Percentiles rank a stretch among this genome's conserved stretches.
Conservation (phyloP, 768 basidiomycete genomes). For the Paxillus rubicundulus region DNA sequence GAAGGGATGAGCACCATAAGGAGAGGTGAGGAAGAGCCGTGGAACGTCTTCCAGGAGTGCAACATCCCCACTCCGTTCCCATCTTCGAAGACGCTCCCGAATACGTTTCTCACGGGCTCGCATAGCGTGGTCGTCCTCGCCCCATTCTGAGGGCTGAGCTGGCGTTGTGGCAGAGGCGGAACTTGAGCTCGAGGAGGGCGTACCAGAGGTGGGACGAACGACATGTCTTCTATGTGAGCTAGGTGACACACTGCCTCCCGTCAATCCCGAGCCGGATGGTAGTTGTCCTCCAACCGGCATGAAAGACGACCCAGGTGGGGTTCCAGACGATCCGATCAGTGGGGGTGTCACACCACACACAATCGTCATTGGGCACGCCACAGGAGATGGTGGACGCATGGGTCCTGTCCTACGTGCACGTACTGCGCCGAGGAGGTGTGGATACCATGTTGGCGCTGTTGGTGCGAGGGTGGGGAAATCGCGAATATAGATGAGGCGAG, state of each 20-base stretch:
- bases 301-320: slow-evolving; percentile 13
- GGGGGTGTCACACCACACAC: slow-evolving; percentile 86
- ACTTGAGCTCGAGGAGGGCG: slow-evolving; percentile 34
- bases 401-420: slow-evolving; percentile 69
- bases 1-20: slow-evolving; percentile 9
- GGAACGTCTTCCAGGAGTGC: slow-evolving; percentile 65
- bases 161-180: slow-evolving; percentile 18
- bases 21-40: slow-evolving; percentile 39
- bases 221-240: slow-evolving; percentile 14
- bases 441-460: slow-evolving; percentile 76
- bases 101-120: slow-evolving; percentile 71
- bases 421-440: slow-evolving; percentile 75
- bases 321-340: slow-evolving; percentile 38
- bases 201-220: slow-evolving; percentile 17
- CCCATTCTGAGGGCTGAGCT: slow-evolving; percentile 45
- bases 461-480: slow-evolving; percentile 76
- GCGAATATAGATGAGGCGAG: slow-evolving; percentile 81
- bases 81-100: slow-evolving; percentile 65
- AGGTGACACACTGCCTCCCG: background rate
- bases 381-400: slow-evolving; percentile 56
- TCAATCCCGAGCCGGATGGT: background rate
- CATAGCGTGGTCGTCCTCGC: slow-evolving; percentile 64
- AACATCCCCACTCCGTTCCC: slow-evolving; percentile 62
- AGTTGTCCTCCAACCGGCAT: slow-evolving; percentile 11
- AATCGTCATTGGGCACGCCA: slow-evolving; percentile 72